Evolutionary conservation across 1,284 basidiomycete species (phyloP).

Genomic region (Ganoderma lingzhi): DNA sequence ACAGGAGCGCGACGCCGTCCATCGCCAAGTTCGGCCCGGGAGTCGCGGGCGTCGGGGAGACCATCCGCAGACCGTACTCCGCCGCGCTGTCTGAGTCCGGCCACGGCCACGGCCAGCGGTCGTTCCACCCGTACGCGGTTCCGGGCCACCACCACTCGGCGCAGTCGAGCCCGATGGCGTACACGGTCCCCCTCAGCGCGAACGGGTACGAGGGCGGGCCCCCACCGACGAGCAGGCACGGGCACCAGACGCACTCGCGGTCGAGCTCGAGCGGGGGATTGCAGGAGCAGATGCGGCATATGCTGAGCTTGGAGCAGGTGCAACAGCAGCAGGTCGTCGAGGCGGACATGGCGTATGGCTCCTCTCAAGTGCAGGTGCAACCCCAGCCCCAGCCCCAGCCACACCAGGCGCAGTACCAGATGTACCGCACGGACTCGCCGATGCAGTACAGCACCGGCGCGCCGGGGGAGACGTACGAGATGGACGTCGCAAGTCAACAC

Average conservation of each 20-base stretch:
- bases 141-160: conserved; percentile 48
- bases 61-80: conserved; percentile 58
- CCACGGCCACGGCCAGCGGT: conserved; percentile 4
- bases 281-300: conserved; percentile 44
- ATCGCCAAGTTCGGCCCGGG: conserved; percentile 46
- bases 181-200: conserved; percentile 50
- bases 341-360: conserved; percentile 15
- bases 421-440: conserved; percentile 41
- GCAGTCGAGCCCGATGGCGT: conserved; percentile 65
- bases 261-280: conserved; percentile 41
- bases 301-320: conserved; percentile 38
- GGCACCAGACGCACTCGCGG: conserved; percentile 16
- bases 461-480: conserved; percentile 33
- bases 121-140: conserved; percentile 65
- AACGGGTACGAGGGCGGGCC: conserved; percentile 33
- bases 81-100: conserved; percentile 50
- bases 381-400: conserved; percentile 17
- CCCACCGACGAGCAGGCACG: conserved; percentile 15
- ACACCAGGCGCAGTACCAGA: conserved; percentile 9
- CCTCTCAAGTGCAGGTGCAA: background rate
- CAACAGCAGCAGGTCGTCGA: conserved; percentile 19
- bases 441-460: conserved; percentile 35
- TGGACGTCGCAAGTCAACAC: conserved; percentile 23
- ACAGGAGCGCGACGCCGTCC: conserved; percentile 79
- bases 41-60: conserved; percentile 44